Evolutionary conservation across 352 stramenopile species (phyloP).

Genomic region (Globisporangium uncinulatum): DNA sequence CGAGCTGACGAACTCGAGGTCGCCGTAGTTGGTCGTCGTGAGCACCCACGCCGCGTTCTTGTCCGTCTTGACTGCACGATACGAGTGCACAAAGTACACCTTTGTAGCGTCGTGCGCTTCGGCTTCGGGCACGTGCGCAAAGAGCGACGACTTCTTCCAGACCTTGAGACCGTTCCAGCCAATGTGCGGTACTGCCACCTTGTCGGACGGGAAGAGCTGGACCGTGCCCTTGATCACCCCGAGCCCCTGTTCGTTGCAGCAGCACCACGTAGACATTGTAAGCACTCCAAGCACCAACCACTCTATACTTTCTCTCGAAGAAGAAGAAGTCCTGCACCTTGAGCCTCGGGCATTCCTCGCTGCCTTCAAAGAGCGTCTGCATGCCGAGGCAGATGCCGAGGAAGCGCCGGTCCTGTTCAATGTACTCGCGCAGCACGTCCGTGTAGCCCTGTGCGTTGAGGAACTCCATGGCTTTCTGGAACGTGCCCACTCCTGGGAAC

Average conservation of each 20-base stretch:
- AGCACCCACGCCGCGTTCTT: conserved; percentile 92
- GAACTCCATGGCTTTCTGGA: conserved; percentile 89
- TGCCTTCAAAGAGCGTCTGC: conserved; percentile 97
- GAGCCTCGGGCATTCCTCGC: conserved; percentile 87
- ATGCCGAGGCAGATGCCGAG: conserved; percentile 98
- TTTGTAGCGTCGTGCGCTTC: conserved; percentile 34
- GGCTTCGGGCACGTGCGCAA: conserved; percentile 33
- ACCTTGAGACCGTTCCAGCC: conserved; percentile 96
- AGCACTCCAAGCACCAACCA: conserved; percentile 1
- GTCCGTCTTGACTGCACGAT: conserved; percentile 66
- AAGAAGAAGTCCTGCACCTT: conserved; percentile 12
- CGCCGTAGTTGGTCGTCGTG: conserved; percentile 94
- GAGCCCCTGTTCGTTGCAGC: conserved; percentile 47
- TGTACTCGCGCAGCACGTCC: conserved; percentile 86
- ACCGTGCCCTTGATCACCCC: conserved; percentile 92
- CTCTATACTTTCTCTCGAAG: too few species aligned
- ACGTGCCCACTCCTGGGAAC: conserved; percentile 85
- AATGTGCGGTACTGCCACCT: conserved; percentile 94
- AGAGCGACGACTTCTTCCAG: conserved; percentile 82
- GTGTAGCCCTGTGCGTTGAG: conserved; percentile 88
- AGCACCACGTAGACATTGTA: conserved; percentile 1
- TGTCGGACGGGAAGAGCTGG: conserved; percentile 78
- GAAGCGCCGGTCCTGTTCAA: conserved; percentile 86
- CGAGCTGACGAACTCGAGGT: conserved; percentile 90
- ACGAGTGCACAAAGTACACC: conserved; percentile 99